These are phyloP conservation scores for Hemileccinum rubropunctum DNA, from an alignment of 768 basidiomycete genomes.

Conservation along the genomic window DNA sequence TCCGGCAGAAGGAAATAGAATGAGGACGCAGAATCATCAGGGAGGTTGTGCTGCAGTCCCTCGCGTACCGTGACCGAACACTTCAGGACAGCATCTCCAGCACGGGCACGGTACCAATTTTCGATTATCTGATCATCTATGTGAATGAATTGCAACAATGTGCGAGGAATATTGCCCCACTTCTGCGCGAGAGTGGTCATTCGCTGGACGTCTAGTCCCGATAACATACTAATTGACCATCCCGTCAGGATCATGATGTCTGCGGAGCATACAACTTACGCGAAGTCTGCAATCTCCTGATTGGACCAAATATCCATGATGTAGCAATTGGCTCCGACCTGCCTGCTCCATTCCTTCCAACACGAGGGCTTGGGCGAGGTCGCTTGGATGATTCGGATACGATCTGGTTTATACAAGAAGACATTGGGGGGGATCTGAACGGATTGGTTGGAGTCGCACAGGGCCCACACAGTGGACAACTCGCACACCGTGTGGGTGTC, in stretches of 20 bases:
- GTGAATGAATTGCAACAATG: too few species aligned
- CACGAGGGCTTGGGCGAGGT: neutral
- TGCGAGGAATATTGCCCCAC: neutral
- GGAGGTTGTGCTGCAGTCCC: too few species aligned
- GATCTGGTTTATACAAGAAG: neutral
- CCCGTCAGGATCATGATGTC: neutral
- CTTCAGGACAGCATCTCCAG: too few species aligned
- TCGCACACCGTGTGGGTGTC: neutral
- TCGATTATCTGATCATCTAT: too few species aligned
- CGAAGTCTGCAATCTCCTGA: neutral
- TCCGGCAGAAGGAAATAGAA: neutral
- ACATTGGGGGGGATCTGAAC: neutral
- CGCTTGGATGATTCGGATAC: neutral
- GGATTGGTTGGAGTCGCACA: neutral
- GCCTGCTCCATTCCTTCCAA: conserved; percentile 4
- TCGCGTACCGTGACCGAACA: too few species aligned
- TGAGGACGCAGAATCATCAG: neutral
- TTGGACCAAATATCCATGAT: conserved; percentile 4
- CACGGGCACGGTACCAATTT: too few species aligned
- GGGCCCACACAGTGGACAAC: neutral
- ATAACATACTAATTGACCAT: neutral
- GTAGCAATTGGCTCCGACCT: neutral
- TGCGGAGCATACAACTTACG: neutral
- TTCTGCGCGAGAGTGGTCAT: neutral
- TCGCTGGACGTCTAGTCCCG: neutral